Conservation (phyloP, 768 basidiomycete genomes). For the Tephrocybe rancida region DNA sequence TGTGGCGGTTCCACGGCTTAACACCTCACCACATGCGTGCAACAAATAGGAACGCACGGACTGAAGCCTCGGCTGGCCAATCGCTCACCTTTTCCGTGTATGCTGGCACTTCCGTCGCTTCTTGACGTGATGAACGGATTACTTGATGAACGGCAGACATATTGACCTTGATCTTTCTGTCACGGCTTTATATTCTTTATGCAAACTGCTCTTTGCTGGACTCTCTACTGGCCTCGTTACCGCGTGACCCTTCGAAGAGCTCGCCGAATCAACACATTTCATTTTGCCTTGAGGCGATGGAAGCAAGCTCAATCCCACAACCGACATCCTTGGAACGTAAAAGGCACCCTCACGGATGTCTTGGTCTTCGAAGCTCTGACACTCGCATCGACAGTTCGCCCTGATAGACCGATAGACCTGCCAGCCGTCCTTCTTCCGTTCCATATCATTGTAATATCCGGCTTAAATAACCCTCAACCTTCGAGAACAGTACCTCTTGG, state of each 20-base stretch:
- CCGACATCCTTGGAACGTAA: conserved; percentile 7
- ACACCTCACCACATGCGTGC: conserved; percentile 3
- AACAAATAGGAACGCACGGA: not conserved
- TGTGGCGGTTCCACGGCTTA: not conserved
- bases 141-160: conserved; percentile 7
- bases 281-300: not conserved
- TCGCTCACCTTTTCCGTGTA: not conserved
- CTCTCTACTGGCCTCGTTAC: not conserved
- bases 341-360: conserved; percentile 1
- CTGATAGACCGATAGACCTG: conserved; percentile 34
- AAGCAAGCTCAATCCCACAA: not conserved
- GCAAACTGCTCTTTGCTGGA: not conserved
- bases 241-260: not conserved
- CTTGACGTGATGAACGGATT: conserved; percentile 16
- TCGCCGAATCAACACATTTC: not conserved
- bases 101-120: conserved; percentile 8
- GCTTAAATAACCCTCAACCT: conserved; percentile 15
- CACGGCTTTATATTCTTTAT: not conserved
- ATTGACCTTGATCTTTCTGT: conserved; percentile 13
- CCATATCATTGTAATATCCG: conserved; percentile 2
- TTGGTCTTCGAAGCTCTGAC: conserved; percentile 13
- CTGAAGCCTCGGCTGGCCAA: not conserved
- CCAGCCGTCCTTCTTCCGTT: conserved; percentile 29
- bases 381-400: conserved; percentile 37
- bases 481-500: conserved; percentile 4